Percentiles rank a stretch among this genome's conserved stretches.
These are phyloP conservation scores for Claviceps sorghi DNA, from an alignment of 2,329 filamentous ascomycete species.

Conservation along the genomic window DNA sequence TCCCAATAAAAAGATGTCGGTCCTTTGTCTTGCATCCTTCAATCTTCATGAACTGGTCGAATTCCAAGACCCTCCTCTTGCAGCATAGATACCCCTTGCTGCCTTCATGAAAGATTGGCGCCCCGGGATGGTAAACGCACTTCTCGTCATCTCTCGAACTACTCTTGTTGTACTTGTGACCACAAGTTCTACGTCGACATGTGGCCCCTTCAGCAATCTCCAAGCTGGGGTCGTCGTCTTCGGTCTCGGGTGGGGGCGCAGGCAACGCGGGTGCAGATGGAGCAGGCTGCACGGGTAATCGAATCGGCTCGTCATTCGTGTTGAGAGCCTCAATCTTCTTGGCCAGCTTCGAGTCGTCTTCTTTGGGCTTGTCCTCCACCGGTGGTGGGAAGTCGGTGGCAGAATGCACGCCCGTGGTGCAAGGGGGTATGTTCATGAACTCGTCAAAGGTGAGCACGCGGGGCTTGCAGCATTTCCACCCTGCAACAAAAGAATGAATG, in stretches of 20 bases:
- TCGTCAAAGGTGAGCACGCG: slow-evolving; percentile 96
- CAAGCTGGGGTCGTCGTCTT: slow-evolving; percentile 68
- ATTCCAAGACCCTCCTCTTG: slow-evolving; percentile 87
- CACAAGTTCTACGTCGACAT: slow-evolving; percentile 69
- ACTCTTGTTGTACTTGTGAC: slow-evolving; percentile 47
- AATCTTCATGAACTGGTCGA: slow-evolving; percentile 96
- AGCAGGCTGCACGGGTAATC: slow-evolving; percentile 24
- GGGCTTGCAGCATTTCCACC: slow-evolving; percentile 98
- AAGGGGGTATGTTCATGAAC: slow-evolving; percentile 84
- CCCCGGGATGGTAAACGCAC: slow-evolving; percentile 80
- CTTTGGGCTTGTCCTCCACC: slow-evolving; percentile 41
- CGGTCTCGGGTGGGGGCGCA: slow-evolving; percentile 58
- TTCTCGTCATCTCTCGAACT: slow-evolving; percentile 51
- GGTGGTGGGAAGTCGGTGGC: slow-evolving; percentile 59
- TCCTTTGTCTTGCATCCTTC: slow-evolving; percentile 74
- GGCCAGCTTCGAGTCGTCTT: slow-evolving; percentile 26
- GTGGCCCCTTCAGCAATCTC: slow-evolving; percentile 58
- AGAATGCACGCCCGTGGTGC: slow-evolving; percentile 84
- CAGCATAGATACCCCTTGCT: slow-evolving; percentile 97
- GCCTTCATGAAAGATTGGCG: slow-evolving; percentile 90
- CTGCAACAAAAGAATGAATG: slow-evolving; percentile 28
- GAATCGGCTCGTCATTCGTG: slow-evolving; percentile 22
- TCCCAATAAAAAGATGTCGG: slow-evolving; percentile 73
- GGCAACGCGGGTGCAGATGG: slow-evolving; percentile 37
- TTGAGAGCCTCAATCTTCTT: slow-evolving; percentile 39